Evolutionary conservation across 306 rosid species (phyloP).

Genomic region (Morella rubra): DNA sequence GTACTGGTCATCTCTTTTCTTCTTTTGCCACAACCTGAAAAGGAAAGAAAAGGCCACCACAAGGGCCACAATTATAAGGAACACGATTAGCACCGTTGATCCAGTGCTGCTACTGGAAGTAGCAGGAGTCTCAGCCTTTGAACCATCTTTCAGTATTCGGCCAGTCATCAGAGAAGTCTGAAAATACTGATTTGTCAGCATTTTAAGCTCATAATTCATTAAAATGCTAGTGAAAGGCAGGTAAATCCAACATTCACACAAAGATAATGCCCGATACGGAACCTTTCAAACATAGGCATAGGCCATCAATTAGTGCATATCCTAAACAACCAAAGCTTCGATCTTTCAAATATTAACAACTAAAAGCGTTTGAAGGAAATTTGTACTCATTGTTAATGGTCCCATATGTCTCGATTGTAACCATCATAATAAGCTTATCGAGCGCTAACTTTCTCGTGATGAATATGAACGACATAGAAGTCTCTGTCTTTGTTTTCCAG

Average conservation of each 20-base stretch:
- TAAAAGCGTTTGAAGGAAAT: not conserved
- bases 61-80: constrained; percentile 41
- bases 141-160: constrained; percentile 34
- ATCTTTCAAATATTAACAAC: not conserved
- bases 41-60: constrained; percentile 42
- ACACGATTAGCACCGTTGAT: constrained; percentile 38
- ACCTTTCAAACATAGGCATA: not conserved
- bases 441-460: not conserved
- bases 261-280: not conserved
- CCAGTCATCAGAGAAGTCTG: constrained; percentile 56
- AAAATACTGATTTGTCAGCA: not conserved
- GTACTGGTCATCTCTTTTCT: constrained; percentile 81
- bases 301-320: not conserved
- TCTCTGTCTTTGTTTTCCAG: not conserved
- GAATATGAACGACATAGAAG: not conserved
- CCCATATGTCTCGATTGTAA: not conserved
- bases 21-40: constrained; percentile 73
- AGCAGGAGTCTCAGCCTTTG: constrained; percentile 22
- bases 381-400: not conserved
- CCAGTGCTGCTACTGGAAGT: constrained; percentile 29
- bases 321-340: not conserved
- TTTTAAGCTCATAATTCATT: not conserved
- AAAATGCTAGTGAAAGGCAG: not conserved
- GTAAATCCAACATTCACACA: not conserved
- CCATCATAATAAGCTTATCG: not conserved